A percentile compares a stretch with the other conserved stretches of the same genome.
phyloP scores from a whole-genome alignment of 257 asterid species.

The Solanum lycopersicoides region DNA sequence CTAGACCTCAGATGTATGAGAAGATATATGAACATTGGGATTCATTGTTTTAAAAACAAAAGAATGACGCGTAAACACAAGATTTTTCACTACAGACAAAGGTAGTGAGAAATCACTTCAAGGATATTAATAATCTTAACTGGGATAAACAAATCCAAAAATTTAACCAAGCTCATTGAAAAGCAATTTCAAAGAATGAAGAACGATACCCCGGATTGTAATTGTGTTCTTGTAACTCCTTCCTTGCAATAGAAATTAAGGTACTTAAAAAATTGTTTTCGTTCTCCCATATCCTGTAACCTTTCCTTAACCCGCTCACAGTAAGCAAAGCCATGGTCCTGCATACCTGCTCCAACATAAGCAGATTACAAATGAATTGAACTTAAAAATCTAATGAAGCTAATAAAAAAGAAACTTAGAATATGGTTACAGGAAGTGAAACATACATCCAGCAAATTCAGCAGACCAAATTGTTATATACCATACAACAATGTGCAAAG shows the following conservation, averaged over 20 bases:
- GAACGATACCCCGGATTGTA: constrained; percentile 42
- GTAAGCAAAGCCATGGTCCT: constrained; percentile 39
- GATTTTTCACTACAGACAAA: background rate
- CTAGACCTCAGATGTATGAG: background rate
- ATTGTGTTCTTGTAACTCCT: constrained; percentile 38
- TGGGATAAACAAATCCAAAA: background rate
- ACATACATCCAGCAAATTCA: background rate
- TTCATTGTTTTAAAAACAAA: background rate
- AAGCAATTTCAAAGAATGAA: constrained; percentile 1
- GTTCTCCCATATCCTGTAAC: constrained; percentile 33
- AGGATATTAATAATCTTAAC: background rate
- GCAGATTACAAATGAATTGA: background rate
- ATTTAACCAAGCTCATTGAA: background rate
- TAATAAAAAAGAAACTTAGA: background rate
- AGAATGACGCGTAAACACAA: background rate
- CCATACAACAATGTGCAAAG: background rate
- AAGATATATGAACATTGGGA: background rate
- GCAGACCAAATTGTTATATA: background rate
- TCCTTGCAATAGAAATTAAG: constrained; percentile 39
- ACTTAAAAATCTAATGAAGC: background rate
- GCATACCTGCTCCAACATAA: constrained; percentile 41
- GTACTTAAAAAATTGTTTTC: constrained; percentile 44
- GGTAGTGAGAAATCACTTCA: background rate
- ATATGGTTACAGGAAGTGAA: background rate
- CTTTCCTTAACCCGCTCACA: constrained; percentile 49